Percentiles rank a stretch among this genome's conserved stretches.
These are phyloP conservation scores for Botrytis tulipae DNA, from an alignment of 2,329 filamentous ascomycete genomes.

Conservation along the genomic window DNA sequence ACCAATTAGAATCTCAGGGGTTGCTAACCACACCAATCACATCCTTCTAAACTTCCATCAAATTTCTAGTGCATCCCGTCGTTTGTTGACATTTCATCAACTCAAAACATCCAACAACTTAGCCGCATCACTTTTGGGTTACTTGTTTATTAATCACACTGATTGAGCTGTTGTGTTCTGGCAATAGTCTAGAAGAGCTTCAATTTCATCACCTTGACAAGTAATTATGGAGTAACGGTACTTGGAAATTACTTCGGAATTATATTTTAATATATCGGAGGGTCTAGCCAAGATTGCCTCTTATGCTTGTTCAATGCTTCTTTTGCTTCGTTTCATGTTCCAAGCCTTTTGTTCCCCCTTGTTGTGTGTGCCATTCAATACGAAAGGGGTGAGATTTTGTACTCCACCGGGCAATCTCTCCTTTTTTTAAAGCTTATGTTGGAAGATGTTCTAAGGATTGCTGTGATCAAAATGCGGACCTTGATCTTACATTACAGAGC, in stretches of 20 bases:
- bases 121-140: neutral
- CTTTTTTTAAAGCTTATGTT: neutral
- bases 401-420: neutral
- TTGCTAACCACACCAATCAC: neutral
- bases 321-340: constrained; percentile 10
- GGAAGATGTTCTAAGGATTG: neutral
- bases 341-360: neutral
- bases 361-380: neutral
- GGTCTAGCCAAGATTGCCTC: neutral
- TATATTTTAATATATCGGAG: neutral
- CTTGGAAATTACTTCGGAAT: constrained; percentile 2
- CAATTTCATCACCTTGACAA: neutral
- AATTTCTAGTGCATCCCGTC: neutral
- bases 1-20: neutral
- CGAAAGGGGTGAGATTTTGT: neutral
- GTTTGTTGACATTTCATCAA: neutral
- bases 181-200: neutral
- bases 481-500: neutral
- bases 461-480: neutral
- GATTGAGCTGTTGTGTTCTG: neutral
- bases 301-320: neutral
- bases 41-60: neutral
- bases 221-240: neutral
- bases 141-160: neutral
- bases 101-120: constrained; percentile 1